Percentiles rank a stretch among this genome's conserved stretches.
Evolutionary conservation across 768 basidiomycete genomes (phyloP).

Genomic region (Fibroporia radiculosa): DNA sequence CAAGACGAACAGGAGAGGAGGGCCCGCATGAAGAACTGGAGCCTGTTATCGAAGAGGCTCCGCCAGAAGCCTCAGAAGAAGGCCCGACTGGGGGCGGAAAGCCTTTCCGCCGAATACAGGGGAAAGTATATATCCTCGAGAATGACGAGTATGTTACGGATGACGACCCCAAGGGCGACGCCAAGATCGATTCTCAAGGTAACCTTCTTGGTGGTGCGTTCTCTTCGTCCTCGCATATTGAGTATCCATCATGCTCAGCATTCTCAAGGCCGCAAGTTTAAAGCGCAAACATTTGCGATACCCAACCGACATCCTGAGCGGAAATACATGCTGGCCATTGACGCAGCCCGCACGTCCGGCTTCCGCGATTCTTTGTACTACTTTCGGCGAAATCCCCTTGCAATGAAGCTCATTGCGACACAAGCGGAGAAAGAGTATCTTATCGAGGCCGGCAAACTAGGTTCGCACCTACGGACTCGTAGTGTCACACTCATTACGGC

Average conservation of each 20-base stretch:
- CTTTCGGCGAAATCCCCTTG: conserved; percentile 84
- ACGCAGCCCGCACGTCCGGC: conserved; percentile 92
- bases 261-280: conserved; percentile 74
- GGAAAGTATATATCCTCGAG: conserved; percentile 68
- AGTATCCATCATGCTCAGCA: neutral
- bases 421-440: conserved; percentile 90
- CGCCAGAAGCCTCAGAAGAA: conserved; percentile 26
- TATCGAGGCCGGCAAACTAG: conserved; percentile 82
- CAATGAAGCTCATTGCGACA: conserved; percentile 85
- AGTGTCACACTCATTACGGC: conserved; percentile 93
- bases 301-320: conserved; percentile 78
- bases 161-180: conserved; percentile 80
- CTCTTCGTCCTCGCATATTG: neutral
- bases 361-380: conserved; percentile 98
- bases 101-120: conserved; percentile 68
- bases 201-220: conserved; percentile 70
- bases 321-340: conserved; percentile 93
- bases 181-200: conserved; percentile 84
- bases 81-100: conserved; percentile 41
- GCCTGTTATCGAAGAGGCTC: conserved; percentile 8
- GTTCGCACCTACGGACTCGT: conserved; percentile 80
- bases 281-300: conserved; percentile 82
- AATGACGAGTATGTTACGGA: conserved; percentile 86
- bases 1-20: conserved; percentile 33
- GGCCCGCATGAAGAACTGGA: conserved; percentile 22